Percentiles rank a stretch among this genome's conserved stretches.
Conservation (phyloP, 495 filamentous ascomycete species). For the Penicillium lividum region DNA sequence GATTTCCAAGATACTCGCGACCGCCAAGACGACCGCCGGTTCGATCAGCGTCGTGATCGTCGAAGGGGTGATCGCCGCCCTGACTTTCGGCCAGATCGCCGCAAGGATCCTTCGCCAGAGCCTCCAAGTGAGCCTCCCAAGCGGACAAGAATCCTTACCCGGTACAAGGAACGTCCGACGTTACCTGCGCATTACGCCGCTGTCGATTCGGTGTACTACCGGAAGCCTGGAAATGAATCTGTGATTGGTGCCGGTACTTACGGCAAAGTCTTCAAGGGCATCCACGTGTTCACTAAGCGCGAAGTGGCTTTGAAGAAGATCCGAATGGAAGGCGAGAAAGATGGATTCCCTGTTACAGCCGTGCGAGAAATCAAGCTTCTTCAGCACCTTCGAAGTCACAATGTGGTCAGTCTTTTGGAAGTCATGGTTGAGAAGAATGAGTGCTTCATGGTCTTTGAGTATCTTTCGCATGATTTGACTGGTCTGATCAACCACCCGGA, state of each 20-base stretch:
- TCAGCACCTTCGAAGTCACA: slow-evolving; percentile 86
- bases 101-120: slow-evolving; percentile 34
- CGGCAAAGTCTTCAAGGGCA: slow-evolving; percentile 97
- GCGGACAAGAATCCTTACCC: slow-evolving; percentile 69
- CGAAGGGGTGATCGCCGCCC: slow-evolving; percentile 33
- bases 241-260: slow-evolving; percentile 93
- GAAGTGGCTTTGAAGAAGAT: slow-evolving; percentile 93
- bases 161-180: slow-evolving; percentile 68
- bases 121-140: slow-evolving; percentile 46
- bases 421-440: slow-evolving; percentile 99
- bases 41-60: slow-evolving; percentile 40
- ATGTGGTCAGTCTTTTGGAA: slow-evolving; percentile 79
- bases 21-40: slow-evolving; percentile 43
- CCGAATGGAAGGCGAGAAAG: slow-evolving; percentile 93
- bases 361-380: slow-evolving; percentile 96
- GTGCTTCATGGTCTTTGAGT: slow-evolving; percentile 99
- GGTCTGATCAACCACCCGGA: slow-evolving; percentile 90
- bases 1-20: slow-evolving; percentile 54
- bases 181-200: slow-evolving; percentile 68
- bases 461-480: slow-evolving; percentile 91
- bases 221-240: slow-evolving; percentile 92
- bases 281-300: slow-evolving; percentile 89
- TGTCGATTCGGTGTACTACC: slow-evolving; percentile 85
- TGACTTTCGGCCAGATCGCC: slow-evolving; percentile 44
- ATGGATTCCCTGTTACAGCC: slow-evolving; percentile 96